Base-by-base conservation (phyloP, 2,329 filamentous ascomycete genomes). In the Pezicula carpinea region DNA sequence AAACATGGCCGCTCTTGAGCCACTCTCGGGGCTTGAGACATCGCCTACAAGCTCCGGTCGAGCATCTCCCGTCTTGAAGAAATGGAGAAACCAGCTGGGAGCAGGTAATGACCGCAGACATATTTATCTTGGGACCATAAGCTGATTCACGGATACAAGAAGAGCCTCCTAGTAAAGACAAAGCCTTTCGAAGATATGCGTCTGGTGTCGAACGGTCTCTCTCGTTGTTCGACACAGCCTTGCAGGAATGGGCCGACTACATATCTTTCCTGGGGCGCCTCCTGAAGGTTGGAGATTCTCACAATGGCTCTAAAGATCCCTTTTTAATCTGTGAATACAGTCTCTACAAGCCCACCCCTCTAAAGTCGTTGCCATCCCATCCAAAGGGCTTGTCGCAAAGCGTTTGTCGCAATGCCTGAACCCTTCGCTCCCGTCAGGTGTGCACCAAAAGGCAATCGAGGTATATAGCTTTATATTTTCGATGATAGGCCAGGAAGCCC, bases 181-280 rank as follows among this genome's bases (percentile, higher is more conserved):
- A 85, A 65, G 67, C 76, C 44, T 92, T 89, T 65, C 89, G 91
- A 56, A 87, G 91, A 66, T 99, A 97, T 80, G 89, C 90, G 38
- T 81, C 85, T 41, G 87, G 83, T 49, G 84, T 99, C 55, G 92
- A 97, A 62, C 82, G 90, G 66, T 87, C 90, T 29, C 77, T 99
- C 52, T 80, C 87, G 39, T 76, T 96, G 29, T 99, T 96, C 71
- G 93, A 99, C 64, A 91, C 89, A 14, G 83, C 89, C 23, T 76
- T 96, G 57, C 90, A 97, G 69, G 93, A 99, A 81, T 99, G 93
- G 93, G 93, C 95, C 41, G 93, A 99, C 70, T 99, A 99, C 65
- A 99, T 99, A 61, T 96, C 92, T 15, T 99, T 97, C 65, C 72
- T 99, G 47, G 95, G 88, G 64, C 83, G 89, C 52, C 75, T 99